Conservation (phyloP, 768 basidiomycete species). For the Dioszegia crocea region DNA sequence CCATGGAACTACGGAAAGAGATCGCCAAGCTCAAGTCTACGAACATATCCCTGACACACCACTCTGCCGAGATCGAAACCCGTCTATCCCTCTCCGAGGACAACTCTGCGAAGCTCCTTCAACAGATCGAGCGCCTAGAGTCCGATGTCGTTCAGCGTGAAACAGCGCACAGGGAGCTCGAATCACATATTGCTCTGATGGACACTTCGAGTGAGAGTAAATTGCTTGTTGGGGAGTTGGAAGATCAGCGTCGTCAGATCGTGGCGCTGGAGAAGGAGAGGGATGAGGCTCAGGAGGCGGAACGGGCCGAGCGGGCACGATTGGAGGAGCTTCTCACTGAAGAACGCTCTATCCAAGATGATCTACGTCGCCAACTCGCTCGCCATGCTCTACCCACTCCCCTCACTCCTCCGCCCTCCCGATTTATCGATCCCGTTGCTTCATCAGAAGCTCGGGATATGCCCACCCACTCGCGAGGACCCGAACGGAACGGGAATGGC, state of each 20-base stretch:
- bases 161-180: slow-evolving; percentile 66
- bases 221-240: slow-evolving; percentile 67
- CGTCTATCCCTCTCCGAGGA: slow-evolving; percentile 57
- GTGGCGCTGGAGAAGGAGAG: slow-evolving; percentile 60
- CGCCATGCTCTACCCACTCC: not conserved
- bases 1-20: slow-evolving; percentile 79
- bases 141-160: slow-evolving; percentile 68
- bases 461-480: no score
- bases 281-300: slow-evolving; percentile 4
- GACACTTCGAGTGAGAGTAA: slow-evolving; percentile 62
- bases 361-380: slow-evolving; percentile 8
- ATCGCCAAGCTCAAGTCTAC: slow-evolving; percentile 69
- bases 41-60: slow-evolving; percentile 67
- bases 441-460: not conserved
- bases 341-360: slow-evolving; percentile 18
- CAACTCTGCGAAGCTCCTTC: slow-evolving; percentile 59
- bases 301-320: not conserved
- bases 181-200: slow-evolving; percentile 65
- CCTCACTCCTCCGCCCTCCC: not conserved
- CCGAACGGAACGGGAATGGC: no score
- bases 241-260: slow-evolving; percentile 72
- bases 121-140: slow-evolving; percentile 72
- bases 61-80: slow-evolving; percentile 80
- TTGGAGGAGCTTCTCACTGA: slow-evolving; percentile 5
- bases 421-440: not conserved